Percentiles rank a stretch among this genome's conserved stretches.
These are phyloP conservation scores for Sutorius eximius DNA, from an alignment of 1,284 basidiomycete species.

Conservation along the genomic window DNA sequence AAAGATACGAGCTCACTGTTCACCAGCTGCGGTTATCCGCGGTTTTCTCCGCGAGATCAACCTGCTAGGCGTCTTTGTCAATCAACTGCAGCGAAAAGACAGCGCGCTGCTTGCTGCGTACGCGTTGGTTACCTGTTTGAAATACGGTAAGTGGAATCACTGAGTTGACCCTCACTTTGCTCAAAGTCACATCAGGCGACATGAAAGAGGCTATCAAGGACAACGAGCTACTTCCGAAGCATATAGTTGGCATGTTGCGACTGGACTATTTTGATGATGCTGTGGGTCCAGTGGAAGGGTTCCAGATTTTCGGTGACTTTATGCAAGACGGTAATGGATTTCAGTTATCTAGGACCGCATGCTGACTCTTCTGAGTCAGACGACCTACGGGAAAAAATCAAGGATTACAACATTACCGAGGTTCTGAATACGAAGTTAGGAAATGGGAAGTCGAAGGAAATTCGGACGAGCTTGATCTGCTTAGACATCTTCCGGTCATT, in stretches of 20 bases:
- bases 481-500: constrained; percentile 23
- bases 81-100: constrained; percentile 10
- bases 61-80: constrained; percentile 6
- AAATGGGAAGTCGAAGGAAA: constrained; percentile 14
- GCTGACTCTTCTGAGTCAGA: constrained; percentile 14
- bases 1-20: background rate
- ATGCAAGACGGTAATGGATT: constrained; percentile 21
- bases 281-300: constrained; percentile 28
- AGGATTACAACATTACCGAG: constrained; percentile 9
- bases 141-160: constrained; percentile 8
- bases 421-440: constrained; percentile 21
- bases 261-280: constrained; percentile 32
- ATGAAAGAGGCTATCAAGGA: constrained; percentile 14
- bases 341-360: background rate
- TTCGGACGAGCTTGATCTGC: constrained; percentile 26
- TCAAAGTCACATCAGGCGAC: constrained; percentile 11
- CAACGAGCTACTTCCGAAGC: constrained; percentile 9
- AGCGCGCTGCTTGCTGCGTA: constrained; percentile 17
- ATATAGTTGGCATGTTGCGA: constrained; percentile 24
- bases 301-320: constrained; percentile 28
- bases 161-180: background rate
- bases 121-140: constrained; percentile 17
- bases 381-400: constrained; percentile 17
- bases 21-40: constrained; percentile 6
- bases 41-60: background rate